Percentiles rank a stretch among this genome's conserved stretches.
Conservation (phyloP, 805 yeast genomes). For the Candida sakaeoensis region DNA sequence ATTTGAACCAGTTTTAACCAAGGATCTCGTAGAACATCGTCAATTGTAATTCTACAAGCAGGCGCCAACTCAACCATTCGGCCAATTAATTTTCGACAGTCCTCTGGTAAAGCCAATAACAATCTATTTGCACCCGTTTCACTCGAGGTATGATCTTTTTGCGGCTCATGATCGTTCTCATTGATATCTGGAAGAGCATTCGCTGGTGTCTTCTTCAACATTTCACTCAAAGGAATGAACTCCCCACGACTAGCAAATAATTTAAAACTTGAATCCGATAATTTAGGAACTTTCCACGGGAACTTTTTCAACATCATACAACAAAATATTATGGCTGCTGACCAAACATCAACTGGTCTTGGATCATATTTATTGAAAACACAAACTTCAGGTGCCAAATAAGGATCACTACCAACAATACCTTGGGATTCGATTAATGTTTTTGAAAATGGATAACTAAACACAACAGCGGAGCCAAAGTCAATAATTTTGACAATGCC, state of each 20-base stretch:
- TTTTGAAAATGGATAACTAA: slow-evolving; percentile 69
- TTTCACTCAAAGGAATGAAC: slow-evolving; percentile 50
- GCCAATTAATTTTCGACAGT: slow-evolving; percentile 62
- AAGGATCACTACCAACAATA: slow-evolving; percentile 83
- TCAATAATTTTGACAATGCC: slow-evolving; percentile 79
- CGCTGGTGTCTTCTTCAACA: slow-evolving; percentile 29
- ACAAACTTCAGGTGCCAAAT: slow-evolving; percentile 79
- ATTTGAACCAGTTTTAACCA: slow-evolving; percentile 63
- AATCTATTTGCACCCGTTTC: slow-evolving; percentile 70
- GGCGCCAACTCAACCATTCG: slow-evolving; percentile 84
- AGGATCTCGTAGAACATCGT: slow-evolving; percentile 68
- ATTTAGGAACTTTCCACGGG: slow-evolving; percentile 83
- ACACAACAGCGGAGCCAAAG: slow-evolving; percentile 81
- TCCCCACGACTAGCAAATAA: slow-evolving; percentile 57
- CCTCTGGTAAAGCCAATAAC: slow-evolving; percentile 66
- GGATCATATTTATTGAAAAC: slow-evolving; percentile 63
- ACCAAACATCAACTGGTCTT: slow-evolving; percentile 78
- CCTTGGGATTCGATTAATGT: slow-evolving; percentile 63
- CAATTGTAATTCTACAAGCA: slow-evolving; percentile 78
- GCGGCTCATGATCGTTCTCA: slow-evolving; percentile 10
- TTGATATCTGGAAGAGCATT: slow-evolving; percentile 16
- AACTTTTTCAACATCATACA: slow-evolving; percentile 83
- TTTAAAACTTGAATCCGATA: slow-evolving; percentile 65
- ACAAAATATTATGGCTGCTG: slow-evolving; percentile 78
- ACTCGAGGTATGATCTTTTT: slow-evolving; percentile 55